Evolutionary conservation across 2,329 filamentous ascomycete genomes (phyloP).

Genomic region (Colletotrichum sp.): DNA sequence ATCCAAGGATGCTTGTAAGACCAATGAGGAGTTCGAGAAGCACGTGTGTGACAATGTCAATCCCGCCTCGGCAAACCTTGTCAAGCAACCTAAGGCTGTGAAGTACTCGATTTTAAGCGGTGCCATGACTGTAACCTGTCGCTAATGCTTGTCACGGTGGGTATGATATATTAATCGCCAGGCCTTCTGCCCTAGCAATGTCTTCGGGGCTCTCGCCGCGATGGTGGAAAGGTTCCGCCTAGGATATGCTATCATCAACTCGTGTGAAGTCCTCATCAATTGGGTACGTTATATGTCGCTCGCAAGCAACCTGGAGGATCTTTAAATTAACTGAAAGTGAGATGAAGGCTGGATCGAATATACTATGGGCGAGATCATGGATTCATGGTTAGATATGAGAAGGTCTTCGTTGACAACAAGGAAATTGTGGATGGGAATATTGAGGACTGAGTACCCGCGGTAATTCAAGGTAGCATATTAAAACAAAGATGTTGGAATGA

Average conservation of each 20-base stretch:
- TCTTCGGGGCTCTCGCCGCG: background rate
- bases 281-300: accelerated
- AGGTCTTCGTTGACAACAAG: background rate
- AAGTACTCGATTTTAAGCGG: accelerated
- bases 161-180: accelerated
- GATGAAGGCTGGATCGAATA: accelerated
- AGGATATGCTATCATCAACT: accelerated
- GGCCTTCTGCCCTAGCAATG: background rate
- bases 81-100: background rate
- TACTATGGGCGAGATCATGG: accelerated
- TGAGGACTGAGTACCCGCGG: accelerated
- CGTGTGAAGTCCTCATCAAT: accelerated
- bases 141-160: accelerated
- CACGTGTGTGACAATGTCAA: background rate
- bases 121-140: accelerated
- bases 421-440: accelerated
- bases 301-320: background rate
- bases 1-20: accelerated
- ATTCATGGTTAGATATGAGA: background rate
- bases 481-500: background rate
- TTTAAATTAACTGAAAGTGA: accelerated
- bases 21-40: background rate
- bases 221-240: background rate
- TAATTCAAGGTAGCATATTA: accelerated
- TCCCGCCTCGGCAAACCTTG: accelerated